These are phyloP conservation scores for Piloderma croceum DNA, from an alignment of 768 basidiomycete species.

Conservation along the genomic window DNA sequence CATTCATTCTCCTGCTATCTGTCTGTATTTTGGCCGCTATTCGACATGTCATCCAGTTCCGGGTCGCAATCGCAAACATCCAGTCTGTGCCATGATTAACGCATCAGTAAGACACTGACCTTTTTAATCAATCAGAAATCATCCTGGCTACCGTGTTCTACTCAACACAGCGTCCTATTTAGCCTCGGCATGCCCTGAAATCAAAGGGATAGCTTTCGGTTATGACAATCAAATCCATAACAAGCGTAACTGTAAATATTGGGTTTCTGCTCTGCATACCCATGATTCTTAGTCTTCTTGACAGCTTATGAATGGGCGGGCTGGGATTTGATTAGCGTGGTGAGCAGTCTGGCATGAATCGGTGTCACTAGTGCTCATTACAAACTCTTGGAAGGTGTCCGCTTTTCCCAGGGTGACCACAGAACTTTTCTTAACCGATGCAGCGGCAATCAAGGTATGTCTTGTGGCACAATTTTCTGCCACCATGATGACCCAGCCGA, in stretches of 20 bases:
- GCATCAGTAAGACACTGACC: too few species aligned
- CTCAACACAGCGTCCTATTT: not conserved
- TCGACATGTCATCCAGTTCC: too few species aligned
- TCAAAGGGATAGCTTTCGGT: not conserved
- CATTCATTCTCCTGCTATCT: too few species aligned
- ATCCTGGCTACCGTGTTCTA: not conserved
- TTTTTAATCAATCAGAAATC: not conserved
- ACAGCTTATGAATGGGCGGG: not conserved
- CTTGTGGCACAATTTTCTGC: conserved; percentile 7
- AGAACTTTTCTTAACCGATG: conserved; percentile 28
- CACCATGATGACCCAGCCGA: conserved; percentile 12
- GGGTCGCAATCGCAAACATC: too few species aligned
- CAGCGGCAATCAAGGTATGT: conserved; percentile 33
- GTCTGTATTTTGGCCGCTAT: too few species aligned
- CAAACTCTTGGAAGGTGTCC: conserved; percentile 1
- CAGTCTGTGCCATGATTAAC: too few species aligned
- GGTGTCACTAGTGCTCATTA: not conserved
- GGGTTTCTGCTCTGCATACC: not conserved
- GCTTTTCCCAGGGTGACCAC: conserved; percentile 8
- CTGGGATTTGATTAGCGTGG: not conserved
- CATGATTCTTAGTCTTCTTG: not conserved
- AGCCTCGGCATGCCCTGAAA: not conserved
- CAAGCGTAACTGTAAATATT: not conserved
- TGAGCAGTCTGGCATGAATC: not conserved
- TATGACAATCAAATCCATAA: not conserved